phyloP scores from a whole-genome alignment of 179 eudicot genomes.

The Silene noctiflora region DNA sequence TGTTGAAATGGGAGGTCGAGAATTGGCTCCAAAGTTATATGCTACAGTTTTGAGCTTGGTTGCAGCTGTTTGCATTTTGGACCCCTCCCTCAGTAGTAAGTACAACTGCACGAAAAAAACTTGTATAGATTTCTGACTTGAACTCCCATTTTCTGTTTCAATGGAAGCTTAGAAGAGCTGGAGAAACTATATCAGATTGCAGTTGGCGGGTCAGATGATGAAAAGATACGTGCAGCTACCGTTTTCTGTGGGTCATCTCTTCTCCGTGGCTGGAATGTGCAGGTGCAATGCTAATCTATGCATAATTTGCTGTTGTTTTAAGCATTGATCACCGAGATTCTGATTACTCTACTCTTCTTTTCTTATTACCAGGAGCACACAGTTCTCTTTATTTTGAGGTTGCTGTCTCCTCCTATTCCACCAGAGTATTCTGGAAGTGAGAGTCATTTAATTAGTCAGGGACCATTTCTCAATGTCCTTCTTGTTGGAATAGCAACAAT shows the following conservation, averaged over 20 bases:
- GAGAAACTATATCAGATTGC: slow-evolving; percentile 88
- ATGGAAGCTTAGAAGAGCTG: slow-evolving; percentile 97
- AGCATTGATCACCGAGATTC: slow-evolving; percentile 2
- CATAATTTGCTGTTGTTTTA: neutral
- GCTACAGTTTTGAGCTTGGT: neutral
- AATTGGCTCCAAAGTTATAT: slow-evolving; percentile 3
- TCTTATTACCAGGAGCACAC: slow-evolving; percentile 70
- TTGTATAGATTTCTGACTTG: slow-evolving; percentile 3
- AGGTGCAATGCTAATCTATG: slow-evolving; percentile 45
- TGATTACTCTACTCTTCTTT: slow-evolving; percentile 13
- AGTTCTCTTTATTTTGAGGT: slow-evolving; percentile 58
- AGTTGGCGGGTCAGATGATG: slow-evolving; percentile 77
- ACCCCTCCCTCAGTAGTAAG: neutral
- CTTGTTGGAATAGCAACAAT: slow-evolving; percentile 81
- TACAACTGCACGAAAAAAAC: neutral
- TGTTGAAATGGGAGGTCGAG: neutral
- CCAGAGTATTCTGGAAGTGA: slow-evolving; percentile 62
- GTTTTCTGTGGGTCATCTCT: slow-evolving; percentile 91
- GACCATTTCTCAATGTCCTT: slow-evolving; percentile 70
- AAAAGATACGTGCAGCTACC: slow-evolving; percentile 74
- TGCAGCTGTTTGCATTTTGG: neutral
- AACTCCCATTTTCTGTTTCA: slow-evolving; percentile 27
- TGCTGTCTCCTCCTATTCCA: slow-evolving; percentile 77
- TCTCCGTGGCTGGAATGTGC: slow-evolving; percentile 87
- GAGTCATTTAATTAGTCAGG: slow-evolving; percentile 68